Evolutionary conservation across 768 basidiomycete species (phyloP).

Genomic region (Imleria badia): DNA sequence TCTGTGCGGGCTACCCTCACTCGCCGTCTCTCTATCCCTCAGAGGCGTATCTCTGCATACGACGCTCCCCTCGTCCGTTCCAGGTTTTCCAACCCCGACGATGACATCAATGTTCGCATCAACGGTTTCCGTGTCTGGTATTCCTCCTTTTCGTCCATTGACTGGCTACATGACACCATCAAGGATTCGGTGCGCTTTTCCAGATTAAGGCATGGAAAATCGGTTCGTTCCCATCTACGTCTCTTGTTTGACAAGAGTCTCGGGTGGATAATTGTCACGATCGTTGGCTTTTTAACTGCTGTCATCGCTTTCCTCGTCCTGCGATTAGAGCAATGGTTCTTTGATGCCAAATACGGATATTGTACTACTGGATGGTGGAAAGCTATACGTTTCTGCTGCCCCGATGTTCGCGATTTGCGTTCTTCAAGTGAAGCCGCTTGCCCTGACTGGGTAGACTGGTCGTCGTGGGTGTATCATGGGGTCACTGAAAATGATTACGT

Average conservation of each 20-base stretch:
- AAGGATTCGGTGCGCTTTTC: constrained; percentile 87
- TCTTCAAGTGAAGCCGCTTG: constrained; percentile 45
- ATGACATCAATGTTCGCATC: constrained; percentile 59
- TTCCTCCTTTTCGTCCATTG: constrained; percentile 85
- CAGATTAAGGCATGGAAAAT: constrained; percentile 66
- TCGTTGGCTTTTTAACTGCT: constrained; percentile 86
- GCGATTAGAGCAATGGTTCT: constrained; percentile 83
- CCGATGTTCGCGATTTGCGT: constrained; percentile 24
- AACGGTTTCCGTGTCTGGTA: constrained; percentile 90
- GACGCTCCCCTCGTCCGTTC: constrained; percentile 47
- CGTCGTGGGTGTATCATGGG: constrained; percentile 29
- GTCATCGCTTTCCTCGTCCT: constrained; percentile 85
- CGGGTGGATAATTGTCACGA: constrained; percentile 87
- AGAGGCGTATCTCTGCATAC: constrained; percentile 73
- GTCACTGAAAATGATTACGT: constrained; percentile 39
- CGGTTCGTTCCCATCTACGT: constrained; percentile 62
- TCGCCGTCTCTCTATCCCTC: constrained; percentile 37
- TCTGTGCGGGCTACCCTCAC: constrained; percentile 36
- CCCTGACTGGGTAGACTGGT: constrained; percentile 75
- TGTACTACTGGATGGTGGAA: constrained; percentile 70
- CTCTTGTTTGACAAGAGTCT: constrained; percentile 72
- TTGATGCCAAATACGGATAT: constrained; percentile 91
- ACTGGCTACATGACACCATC: constrained; percentile 96
- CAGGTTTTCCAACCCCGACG: constrained; percentile 34
- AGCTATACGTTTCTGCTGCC: constrained; percentile 83